These are phyloP conservation scores for Aquanectria penicillioides DNA, from an alignment of 2,329 filamentous ascomycete species.

Conservation along the genomic window DNA sequence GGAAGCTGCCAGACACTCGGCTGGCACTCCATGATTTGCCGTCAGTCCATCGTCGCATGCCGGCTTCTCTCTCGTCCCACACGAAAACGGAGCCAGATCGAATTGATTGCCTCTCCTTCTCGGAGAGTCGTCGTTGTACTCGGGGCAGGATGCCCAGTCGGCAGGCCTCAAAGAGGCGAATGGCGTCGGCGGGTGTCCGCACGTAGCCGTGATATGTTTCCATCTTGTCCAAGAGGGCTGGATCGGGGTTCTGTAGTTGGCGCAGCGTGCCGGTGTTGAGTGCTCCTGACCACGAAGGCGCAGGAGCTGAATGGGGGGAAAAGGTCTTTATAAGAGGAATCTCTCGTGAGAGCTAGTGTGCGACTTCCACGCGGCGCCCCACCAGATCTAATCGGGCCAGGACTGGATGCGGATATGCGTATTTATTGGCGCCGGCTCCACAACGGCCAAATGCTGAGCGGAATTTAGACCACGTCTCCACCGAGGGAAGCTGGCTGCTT, in stretches of 20 bases:
- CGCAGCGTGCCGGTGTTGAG: constrained; percentile 32
- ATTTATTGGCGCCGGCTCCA: constrained; percentile 37
- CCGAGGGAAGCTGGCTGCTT: constrained; percentile 28
- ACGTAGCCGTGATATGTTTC: constrained; percentile 97
- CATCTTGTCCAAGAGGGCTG: constrained; percentile 65
- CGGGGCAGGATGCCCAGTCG: constrained; percentile 87
- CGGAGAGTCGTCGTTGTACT: constrained; percentile 91
- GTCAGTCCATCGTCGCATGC: constrained; percentile 98
- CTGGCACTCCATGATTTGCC: constrained; percentile 99
- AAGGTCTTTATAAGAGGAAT: constrained; percentile 29
- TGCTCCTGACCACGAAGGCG: constrained; percentile 22
- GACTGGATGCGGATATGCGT: constrained; percentile 35
- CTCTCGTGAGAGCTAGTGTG: constrained; percentile 37
- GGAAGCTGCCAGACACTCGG: constrained; percentile 94
- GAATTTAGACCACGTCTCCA: constrained; percentile 41
- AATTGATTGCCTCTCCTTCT: constrained; percentile 97
- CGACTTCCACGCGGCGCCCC: constrained; percentile 38
- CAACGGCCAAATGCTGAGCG: constrained; percentile 39
- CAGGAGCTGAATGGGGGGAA: constrained; percentile 26
- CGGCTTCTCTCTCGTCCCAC: constrained; percentile 99
- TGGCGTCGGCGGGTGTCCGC: constrained; percentile 94
- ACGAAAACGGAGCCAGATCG: constrained; percentile 97
- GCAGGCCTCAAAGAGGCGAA: constrained; percentile 98
- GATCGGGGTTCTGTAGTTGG: constrained; percentile 27
- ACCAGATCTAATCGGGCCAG: constrained; percentile 43